Conservation (phyloP, 768 basidiomycete genomes). For the Dioszegia hungarica region DNA sequence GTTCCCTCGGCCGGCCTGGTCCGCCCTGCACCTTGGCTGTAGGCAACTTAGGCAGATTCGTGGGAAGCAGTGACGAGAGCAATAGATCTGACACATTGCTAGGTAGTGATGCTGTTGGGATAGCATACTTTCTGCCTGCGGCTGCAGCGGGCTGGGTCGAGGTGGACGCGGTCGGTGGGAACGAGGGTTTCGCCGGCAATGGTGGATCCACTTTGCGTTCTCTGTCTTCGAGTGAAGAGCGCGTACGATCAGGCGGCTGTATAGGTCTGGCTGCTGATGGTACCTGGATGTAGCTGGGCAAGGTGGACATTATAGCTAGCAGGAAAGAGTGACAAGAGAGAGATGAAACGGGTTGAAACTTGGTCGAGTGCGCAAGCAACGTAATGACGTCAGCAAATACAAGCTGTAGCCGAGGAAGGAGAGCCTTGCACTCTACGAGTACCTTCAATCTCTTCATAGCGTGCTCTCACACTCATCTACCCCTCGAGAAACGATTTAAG, state of each 20-base stretch:
- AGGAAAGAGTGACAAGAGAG: not conserved
- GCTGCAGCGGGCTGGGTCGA: too few relatives aligned
- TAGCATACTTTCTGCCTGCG: too few relatives aligned
- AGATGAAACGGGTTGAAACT: not conserved
- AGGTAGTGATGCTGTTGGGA: slow-evolving; percentile 11
- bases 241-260: slow-evolving; percentile 9
- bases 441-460: too few relatives aligned
- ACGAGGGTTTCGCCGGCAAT: not conserved
- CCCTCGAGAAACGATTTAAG: too few relatives aligned
- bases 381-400: not conserved
- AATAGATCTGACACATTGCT: slow-evolving; percentile 46
- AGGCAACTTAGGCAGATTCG: slow-evolving; percentile 34
- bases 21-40: slow-evolving; percentile 5
- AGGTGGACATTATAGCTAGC: not conserved
- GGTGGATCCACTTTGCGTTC: not conserved
- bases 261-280: slow-evolving; percentile 49
- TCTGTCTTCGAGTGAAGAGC: not conserved
- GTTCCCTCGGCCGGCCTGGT: slow-evolving; percentile 25
- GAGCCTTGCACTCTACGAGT: too few relatives aligned
- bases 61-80: slow-evolving; percentile 37
- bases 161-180: not conserved
- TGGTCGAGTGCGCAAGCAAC: not conserved
- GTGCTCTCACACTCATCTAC: too few relatives aligned
- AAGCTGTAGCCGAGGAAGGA: too few relatives aligned
- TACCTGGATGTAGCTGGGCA: slow-evolving; percentile 48